These are phyloP conservation scores for Grosmannia huntii DNA, from an alignment of 2,329 filamentous ascomycete species.

Conservation along the genomic window DNA sequence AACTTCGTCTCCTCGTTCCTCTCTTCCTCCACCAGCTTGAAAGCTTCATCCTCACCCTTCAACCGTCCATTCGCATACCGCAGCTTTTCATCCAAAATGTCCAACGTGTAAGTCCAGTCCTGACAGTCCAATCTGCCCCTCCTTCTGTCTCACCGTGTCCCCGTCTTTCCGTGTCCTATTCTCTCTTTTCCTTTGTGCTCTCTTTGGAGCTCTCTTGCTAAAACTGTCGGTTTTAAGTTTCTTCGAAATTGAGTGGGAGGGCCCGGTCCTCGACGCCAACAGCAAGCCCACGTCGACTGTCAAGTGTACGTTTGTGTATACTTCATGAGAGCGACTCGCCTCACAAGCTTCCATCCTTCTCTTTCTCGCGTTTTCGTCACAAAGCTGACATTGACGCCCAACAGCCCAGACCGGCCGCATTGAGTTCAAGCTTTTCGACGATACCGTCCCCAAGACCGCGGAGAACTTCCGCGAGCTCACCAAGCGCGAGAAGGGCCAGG, in stretches of 20 bases:
- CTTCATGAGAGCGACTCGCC: too few relatives aligned
- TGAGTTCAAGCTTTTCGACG: slow-evolving; percentile 71
- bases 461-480: slow-evolving; percentile 78
- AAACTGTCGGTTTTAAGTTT: slow-evolving; percentile 28
- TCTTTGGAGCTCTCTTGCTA: neutral
- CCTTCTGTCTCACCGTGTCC: neutral
- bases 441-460: slow-evolving; percentile 76
- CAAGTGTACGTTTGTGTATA: slow-evolving; percentile 42
- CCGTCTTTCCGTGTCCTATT: neutral
- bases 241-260: slow-evolving; percentile 65
- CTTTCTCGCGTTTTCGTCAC: neutral
- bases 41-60: slow-evolving; percentile 15
- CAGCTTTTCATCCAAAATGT: slow-evolving; percentile 47
- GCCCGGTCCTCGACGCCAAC: slow-evolving; percentile 54
- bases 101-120: slow-evolving; percentile 32
- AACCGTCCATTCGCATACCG: slow-evolving; percentile 18
- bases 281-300: slow-evolving; percentile 39
- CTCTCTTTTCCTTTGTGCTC: neutral
- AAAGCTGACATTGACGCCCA: slow-evolving; percentile 7
- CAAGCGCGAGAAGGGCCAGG: slow-evolving; percentile 68
- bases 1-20: slow-evolving; percentile 17
- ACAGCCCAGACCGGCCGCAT: slow-evolving; percentile 65
- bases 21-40: slow-evolving; percentile 12
- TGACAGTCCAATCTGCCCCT: slow-evolving; percentile 6
- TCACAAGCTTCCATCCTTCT: neutral